Percentiles rank a stretch among this genome's conserved stretches.
Conservation (phyloP, 1,284 basidiomycete species). For the Sanghuangporus sanghuang region DNA sequence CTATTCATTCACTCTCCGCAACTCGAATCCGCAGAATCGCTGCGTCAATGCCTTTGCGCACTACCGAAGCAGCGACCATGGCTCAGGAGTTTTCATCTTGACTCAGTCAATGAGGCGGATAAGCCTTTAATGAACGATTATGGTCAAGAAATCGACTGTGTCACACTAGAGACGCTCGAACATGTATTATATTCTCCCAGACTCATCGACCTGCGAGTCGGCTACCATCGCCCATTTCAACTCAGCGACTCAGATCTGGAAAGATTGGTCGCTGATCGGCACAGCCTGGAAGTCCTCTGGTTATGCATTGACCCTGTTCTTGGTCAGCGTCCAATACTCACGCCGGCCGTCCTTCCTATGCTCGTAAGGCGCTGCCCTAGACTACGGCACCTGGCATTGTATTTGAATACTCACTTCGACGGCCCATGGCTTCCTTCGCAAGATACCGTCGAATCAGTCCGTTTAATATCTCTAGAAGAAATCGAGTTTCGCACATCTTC, state of each 20-base stretch:
- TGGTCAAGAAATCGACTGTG: slow-evolving; percentile 26
- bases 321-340: slow-evolving; percentile 33
- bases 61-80: slow-evolving; percentile 42
- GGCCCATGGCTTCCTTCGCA: neutral
- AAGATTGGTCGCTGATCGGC: slow-evolving; percentile 45
- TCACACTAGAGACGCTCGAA: slow-evolving; percentile 43
- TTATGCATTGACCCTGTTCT: slow-evolving; percentile 50
- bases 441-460: neutral
- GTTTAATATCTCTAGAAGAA: neutral
- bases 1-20: slow-evolving; percentile 45
- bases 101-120: slow-evolving; percentile 23
- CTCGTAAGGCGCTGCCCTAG: slow-evolving; percentile 51
- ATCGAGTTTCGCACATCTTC: neutral
- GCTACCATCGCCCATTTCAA: slow-evolving; percentile 46
- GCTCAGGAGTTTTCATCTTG: slow-evolving; percentile 37
- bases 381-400: slow-evolving; percentile 45
- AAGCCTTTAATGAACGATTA: neutral
- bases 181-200: slow-evolving; percentile 43
- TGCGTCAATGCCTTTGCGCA: slow-evolving; percentile 39
- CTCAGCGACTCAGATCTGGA: slow-evolving; percentile 44
- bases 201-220: slow-evolving; percentile 43
- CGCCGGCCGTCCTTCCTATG: slow-evolving; percentile 44
- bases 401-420: slow-evolving; percentile 33
- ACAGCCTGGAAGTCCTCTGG: slow-evolving; percentile 39
- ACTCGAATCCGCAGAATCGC: slow-evolving; percentile 34